Conservation (phyloP, 345 rosid species). For the Eutrema japonicum region DNA sequence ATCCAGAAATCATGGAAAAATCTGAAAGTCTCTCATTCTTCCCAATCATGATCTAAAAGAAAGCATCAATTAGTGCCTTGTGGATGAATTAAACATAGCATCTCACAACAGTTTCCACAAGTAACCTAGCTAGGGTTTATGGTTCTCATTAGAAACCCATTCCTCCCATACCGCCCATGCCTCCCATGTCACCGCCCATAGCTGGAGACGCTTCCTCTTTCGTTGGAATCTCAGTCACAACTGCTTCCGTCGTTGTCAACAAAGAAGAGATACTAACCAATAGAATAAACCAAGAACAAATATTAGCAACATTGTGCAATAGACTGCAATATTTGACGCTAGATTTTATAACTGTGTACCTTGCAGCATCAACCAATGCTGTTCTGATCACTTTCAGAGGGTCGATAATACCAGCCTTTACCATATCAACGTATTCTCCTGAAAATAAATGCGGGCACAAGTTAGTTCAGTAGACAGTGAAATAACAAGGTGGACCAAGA, state of each 20-base stretch:
- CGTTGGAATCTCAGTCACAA: conserved; percentile 71
- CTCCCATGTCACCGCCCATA: conserved; percentile 53
- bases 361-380: conserved; percentile 75
- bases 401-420: conserved; percentile 87
- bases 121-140: conserved; percentile 23
- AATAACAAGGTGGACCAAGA: conserved; percentile 1
- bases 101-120: conserved; percentile 11
- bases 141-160: conserved; percentile 60
- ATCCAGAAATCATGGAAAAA: conserved; percentile 3
- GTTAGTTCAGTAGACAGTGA: background rate
- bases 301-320: background rate
- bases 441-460: conserved; percentile 7
- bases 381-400: conserved; percentile 96
- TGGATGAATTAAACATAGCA: conserved; percentile 13
- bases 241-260: conserved; percentile 91
- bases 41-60: conserved; percentile 1
- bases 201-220: conserved; percentile 63
- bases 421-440: conserved; percentile 97
- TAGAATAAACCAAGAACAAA: background rate
- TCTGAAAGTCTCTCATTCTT: conserved; percentile 10
- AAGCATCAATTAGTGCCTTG: background rate
- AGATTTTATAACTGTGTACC: conserved; percentile 6
- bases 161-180: conserved; percentile 58
- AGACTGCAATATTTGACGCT: background rate
- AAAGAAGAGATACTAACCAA: conserved; percentile 67